Conservation (phyloP, 2,329 filamentous ascomycete species). For the Pyricularia pennisetigena region DNA sequence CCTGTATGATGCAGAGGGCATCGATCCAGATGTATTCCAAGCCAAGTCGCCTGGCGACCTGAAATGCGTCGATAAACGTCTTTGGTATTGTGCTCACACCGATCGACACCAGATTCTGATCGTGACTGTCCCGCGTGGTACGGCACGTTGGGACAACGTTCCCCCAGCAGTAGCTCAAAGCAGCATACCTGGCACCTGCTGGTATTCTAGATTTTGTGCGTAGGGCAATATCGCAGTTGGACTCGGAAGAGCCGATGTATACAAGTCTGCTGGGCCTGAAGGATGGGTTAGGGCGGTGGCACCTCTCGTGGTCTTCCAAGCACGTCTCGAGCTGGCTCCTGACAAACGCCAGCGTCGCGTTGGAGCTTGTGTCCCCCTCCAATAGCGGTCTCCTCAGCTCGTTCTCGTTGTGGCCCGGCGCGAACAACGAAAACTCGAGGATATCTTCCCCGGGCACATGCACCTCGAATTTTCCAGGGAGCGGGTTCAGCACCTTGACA, state of each 20-base stretch:
- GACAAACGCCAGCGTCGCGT: neutral
- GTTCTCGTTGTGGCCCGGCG: neutral
- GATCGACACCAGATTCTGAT: neutral
- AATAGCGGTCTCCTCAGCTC: neutral
- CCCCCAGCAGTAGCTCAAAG: slow-evolving; percentile 7
- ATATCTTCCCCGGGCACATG: neutral
- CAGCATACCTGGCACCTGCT: neutral
- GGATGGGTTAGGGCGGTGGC: neutral
- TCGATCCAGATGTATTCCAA: slow-evolving; percentile 3
- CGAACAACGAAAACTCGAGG: slow-evolving; percentile 1
- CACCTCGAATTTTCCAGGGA: neutral
- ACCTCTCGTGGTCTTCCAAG: neutral
- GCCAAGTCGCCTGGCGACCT: neutral
- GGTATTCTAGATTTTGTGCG: neutral
- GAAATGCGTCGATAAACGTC: neutral
- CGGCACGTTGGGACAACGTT: neutral
- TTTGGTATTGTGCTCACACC: neutral
- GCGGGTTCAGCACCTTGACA: neutral
- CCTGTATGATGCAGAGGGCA: slow-evolving; percentile 1
- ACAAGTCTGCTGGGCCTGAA: neutral
- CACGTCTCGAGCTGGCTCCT: neutral
- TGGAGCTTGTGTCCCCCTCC: neutral
- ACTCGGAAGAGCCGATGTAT: neutral
- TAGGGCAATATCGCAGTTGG: neutral
- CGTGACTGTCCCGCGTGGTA: neutral